Evolutionary conservation across 495 filamentous ascomycete species (phyloP).

Genomic region (Aspergillus asperescens): DNA sequence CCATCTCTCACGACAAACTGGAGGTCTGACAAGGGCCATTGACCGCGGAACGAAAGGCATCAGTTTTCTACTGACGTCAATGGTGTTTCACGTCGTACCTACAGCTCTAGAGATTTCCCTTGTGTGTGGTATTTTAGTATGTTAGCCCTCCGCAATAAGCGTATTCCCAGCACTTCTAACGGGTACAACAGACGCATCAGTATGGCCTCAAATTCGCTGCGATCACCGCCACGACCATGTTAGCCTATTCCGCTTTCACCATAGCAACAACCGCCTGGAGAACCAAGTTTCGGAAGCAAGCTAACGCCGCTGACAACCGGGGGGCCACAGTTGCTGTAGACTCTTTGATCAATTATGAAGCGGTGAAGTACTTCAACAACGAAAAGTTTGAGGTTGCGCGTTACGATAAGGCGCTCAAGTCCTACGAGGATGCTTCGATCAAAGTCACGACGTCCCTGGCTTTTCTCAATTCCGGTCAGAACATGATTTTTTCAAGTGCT

Average conservation of each 20-base stretch:
- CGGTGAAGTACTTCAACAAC: constrained; percentile 99
- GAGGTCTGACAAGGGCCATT: constrained; percentile 88
- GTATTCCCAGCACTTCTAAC: constrained; percentile 8
- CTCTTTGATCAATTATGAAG: constrained; percentile 96
- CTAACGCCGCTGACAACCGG: constrained; percentile 93
- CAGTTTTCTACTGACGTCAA: constrained; percentile 90
- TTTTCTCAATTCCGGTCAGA: constrained; percentile 95
- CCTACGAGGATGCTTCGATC: constrained; percentile 91
- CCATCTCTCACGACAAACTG: constrained; percentile 89
- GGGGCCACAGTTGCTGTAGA: constrained; percentile 95
- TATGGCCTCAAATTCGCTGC: constrained; percentile 88
- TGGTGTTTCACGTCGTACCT: constrained; percentile 96
- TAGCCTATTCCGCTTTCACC: constrained; percentile 88
- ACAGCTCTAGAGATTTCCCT: constrained; percentile 91
- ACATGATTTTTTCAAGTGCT: constrained; percentile 92
- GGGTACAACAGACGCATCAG: constrained; percentile 70
- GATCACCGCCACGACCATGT: constrained; percentile 87
- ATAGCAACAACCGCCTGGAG: constrained; percentile 94
- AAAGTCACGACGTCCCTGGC: constrained; percentile 91
- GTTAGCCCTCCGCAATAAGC: not conserved
- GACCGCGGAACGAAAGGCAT: constrained; percentile 97
- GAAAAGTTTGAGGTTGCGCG: constrained; percentile 87
- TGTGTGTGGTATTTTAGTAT: constrained; percentile 83
- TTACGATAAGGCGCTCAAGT: constrained; percentile 79
- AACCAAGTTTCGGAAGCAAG: constrained; percentile 89